Base-by-base conservation (phyloP, 306 rosid species). In the Acacia crassicarpa region DNA sequence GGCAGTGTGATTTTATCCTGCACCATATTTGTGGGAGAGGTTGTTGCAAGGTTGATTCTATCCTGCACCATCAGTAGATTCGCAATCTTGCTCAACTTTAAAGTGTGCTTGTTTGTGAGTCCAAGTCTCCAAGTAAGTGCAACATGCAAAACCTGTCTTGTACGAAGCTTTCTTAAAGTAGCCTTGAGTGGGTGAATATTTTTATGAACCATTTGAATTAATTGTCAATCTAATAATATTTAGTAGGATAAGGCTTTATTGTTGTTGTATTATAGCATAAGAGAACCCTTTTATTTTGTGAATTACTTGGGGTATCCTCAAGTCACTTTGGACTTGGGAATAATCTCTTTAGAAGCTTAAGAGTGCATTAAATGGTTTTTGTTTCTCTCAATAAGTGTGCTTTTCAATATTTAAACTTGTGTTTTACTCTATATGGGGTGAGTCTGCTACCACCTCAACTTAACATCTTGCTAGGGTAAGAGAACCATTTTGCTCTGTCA, bases 1-100 rank as follows among this genome's bases (percentile, higher is more conserved):
- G 90, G 89, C 84, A 53, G 67, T 58, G 70, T 33, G 62, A 33
- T 67, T 67, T 25, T 35, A 67, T 58, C 72, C 13, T 67, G 10
- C 32, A 43, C 53, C 19, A 35, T n/a, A 20, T 35, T 74, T 35
- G 43, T 74, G 20, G 33, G 67, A 20, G 3, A 20, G 27, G 35
- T 16, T 66, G 41, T 73, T 54, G 56, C 56, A 62, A 68, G 76
- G 73, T 35, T 67, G 20, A 17, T 38, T 67, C 46, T 35, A 67
- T 58, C 72, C 12, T 67, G 10, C 32, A 43, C 54, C 19, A 11
- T 9, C 25, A 5, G 0, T 69, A 69, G n/a, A 69, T 41, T 69
- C 35, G n/a, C 9, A 68, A 68, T 41, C 51, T 68, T n/a, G 53
- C 51, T 4, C 30, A 38, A n/a, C 49, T n/a, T 1, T 43, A 40